Conservation (phyloP, 805 yeast species). For the Cephaloascus albidus region DNA sequence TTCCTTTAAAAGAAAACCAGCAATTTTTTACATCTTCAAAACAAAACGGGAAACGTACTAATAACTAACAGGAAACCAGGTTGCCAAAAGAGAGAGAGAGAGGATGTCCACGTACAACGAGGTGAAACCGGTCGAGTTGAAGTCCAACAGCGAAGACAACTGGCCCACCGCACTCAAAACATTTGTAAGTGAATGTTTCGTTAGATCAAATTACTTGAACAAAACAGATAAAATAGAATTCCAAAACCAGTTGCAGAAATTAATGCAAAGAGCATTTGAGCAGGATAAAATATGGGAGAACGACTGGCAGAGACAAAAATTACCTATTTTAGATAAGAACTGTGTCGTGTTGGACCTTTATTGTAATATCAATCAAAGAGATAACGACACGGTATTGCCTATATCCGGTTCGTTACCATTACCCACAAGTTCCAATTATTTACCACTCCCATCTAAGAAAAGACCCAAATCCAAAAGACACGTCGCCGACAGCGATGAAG, state of each 20-base stretch:
- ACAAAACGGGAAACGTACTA: too few species aligned
- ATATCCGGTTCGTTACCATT: not conserved
- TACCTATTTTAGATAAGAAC: slow-evolving; percentile 32
- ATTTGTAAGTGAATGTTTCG: slow-evolving; percentile 41
- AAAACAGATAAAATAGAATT: slow-evolving; percentile 25
- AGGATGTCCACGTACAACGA: slow-evolving; percentile 13
- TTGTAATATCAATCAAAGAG: slow-evolving; percentile 4
- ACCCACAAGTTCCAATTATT: not conserved
- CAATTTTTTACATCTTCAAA: too few species aligned
- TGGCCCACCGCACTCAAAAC: slow-evolving; percentile 51
- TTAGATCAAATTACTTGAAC: slow-evolving; percentile 23
- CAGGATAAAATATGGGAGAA: slow-evolving; percentile 33
- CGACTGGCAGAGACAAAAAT: slow-evolving; percentile 42
- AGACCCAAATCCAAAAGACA: not conserved
- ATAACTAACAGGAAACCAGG: too few species aligned
- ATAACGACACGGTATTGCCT: not conserved
- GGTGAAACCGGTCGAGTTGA: slow-evolving; percentile 10
- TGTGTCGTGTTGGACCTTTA: slow-evolving; percentile 2
- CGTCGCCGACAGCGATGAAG: not conserved
- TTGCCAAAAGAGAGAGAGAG: too few species aligned
- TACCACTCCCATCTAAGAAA: not conserved
- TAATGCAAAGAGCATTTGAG: slow-evolving; percentile 39
- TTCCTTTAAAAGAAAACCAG: too few species aligned
- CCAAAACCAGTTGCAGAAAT: slow-evolving; percentile 37
- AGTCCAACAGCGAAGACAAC: slow-evolving; percentile 1